These are phyloP conservation scores for Saussurea involucrata DNA, from an alignment of 129 eudicot species.

Conservation along the genomic window DNA sequence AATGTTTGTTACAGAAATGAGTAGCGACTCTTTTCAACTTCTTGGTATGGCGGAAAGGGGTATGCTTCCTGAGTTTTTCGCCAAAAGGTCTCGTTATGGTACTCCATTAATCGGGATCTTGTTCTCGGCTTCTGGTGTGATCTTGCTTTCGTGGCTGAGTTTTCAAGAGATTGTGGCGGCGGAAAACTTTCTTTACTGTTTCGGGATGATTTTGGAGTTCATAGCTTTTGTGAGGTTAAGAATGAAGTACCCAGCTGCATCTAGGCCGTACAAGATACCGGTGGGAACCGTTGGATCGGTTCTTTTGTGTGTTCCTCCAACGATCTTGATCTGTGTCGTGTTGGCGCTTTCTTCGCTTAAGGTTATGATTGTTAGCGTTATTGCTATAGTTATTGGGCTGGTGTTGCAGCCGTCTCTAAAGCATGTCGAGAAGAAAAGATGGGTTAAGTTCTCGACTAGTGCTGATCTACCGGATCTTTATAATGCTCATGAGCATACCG, in stretches of 20 bases:
- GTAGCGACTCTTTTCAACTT: slow-evolving; percentile 78
- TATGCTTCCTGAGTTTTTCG: slow-evolving; percentile 67
- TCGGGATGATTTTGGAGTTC: slow-evolving; percentile 78
- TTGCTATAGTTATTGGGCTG: slow-evolving; percentile 55
- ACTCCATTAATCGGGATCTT: slow-evolving; percentile 66
- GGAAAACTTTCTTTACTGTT: slow-evolving; percentile 65
- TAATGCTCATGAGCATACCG: slow-evolving; percentile 28
- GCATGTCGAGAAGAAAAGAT: slow-evolving; percentile 47
- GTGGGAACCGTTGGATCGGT: slow-evolving; percentile 63
- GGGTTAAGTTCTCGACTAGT: slow-evolving; percentile 60
- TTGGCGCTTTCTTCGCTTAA: slow-evolving; percentile 64
- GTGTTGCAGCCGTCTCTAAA: slow-evolving; percentile 57
- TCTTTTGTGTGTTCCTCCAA: slow-evolving; percentile 64
- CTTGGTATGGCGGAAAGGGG: slow-evolving; percentile 94
- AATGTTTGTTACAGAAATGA: slow-evolving; percentile 87
- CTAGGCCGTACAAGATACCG: slow-evolving; percentile 76
- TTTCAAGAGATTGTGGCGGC: slow-evolving; percentile 79
- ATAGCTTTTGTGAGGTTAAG: slow-evolving; percentile 60
- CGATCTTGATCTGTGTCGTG: slow-evolving; percentile 53
- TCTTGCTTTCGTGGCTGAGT: slow-evolving; percentile 77
- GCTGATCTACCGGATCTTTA: slow-evolving; percentile 57
- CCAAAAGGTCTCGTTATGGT: slow-evolving; percentile 65
- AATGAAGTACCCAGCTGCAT: slow-evolving; percentile 45
- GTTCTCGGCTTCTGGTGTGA: slow-evolving; percentile 71
- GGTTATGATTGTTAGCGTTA: slow-evolving; percentile 58